Percentiles rank a stretch among this genome's conserved stretches.
These are phyloP conservation scores for Penicillium sp. DNA, from an alignment of 2,329 filamentous ascomycete species.

Conservation along the genomic window DNA sequence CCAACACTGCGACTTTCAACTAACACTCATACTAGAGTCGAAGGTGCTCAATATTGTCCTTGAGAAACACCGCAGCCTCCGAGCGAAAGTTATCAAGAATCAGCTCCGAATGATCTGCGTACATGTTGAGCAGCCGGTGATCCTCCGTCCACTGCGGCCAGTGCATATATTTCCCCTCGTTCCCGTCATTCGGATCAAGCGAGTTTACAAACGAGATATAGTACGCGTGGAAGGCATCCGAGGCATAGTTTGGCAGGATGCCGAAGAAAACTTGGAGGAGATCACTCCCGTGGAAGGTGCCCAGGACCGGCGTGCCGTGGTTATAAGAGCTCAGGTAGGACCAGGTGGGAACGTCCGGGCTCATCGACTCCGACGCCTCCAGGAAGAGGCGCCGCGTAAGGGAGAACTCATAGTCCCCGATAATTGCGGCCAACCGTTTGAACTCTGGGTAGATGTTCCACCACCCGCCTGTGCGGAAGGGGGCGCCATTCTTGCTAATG, in stretches of 20 bases:
- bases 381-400: conserved; percentile 71
- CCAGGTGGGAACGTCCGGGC: conserved; percentile 69
- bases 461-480: conserved; percentile 70
- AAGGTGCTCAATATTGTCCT: too few species aligned
- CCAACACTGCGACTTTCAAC: too few species aligned
- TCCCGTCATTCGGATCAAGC: conserved; percentile 68
- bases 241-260: conserved; percentile 65
- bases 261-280: conserved; percentile 70
- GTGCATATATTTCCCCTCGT: conserved; percentile 42
- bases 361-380: conserved; percentile 46
- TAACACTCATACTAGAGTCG: too few species aligned
- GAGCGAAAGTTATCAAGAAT: too few species aligned
- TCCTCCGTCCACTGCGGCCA: conserved; percentile 62
- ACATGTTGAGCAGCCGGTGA: conserved; percentile 26
- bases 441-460: conserved; percentile 77
- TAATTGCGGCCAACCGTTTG: conserved; percentile 75
- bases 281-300: conserved; percentile 77
- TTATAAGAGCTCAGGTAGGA: conserved; percentile 76
- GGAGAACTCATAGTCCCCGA: conserved; percentile 77
- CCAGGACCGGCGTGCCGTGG: conserved; percentile 72
- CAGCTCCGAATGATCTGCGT: too few species aligned
- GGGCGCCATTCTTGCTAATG: conserved; percentile 64
- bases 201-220: conserved; percentile 75
- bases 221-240: conserved; percentile 66
- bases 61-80: too few species aligned